Base-by-base conservation (phyloP, 768 basidiomycete genomes). In the Nidula microcarpa region DNA sequence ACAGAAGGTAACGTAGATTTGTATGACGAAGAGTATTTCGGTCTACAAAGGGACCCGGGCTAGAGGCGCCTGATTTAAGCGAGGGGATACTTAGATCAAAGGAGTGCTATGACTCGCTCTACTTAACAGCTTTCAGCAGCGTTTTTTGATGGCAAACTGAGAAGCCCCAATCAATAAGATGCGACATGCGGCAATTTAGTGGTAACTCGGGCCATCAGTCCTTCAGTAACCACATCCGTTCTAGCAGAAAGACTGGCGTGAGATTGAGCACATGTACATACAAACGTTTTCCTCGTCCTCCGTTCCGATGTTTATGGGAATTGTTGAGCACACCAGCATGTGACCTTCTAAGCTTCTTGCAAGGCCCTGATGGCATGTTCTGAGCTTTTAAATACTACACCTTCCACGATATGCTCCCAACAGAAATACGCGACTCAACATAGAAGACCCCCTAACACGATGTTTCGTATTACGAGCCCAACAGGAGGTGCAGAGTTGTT, bases 301-400 rank as follows among this genome's bases (percentile, higher is more conserved):
- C 66, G 67, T 61, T 69, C 69, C 72, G 68, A 71, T 69, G 62
- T 61, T 61, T 63, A 61, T 62, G 63, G 61, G 59, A 61, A 60
- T 59, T 61, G 63, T 60, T 61, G 57, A 53, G 43, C 51, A 47
- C 47, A 43, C 10, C 52, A 55, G 49, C 69, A 69, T 70, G 68
- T 68, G 71, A 73, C 59, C 60, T 23, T 23, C 23, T 23, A 23
- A 23, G 23, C 23, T 23, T 23, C 23, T 23, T 23, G 23, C 23
- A 23, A 23, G 23, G 23, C 23, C 2, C 23, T 23, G 23, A 23
- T 23, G 23, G 23, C 23, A 23, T 23, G 23, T 23, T 23, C 23
- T 23, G 23, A 23, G 23, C 23, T 23, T 23, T 23, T 23, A 23
- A 23, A 23, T 23, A 23, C 23, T 23, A 23, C 23, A 23, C 23